Base-by-base conservation (phyloP, 345 rosid species). In the Anastatica hierochuntica region DNA sequence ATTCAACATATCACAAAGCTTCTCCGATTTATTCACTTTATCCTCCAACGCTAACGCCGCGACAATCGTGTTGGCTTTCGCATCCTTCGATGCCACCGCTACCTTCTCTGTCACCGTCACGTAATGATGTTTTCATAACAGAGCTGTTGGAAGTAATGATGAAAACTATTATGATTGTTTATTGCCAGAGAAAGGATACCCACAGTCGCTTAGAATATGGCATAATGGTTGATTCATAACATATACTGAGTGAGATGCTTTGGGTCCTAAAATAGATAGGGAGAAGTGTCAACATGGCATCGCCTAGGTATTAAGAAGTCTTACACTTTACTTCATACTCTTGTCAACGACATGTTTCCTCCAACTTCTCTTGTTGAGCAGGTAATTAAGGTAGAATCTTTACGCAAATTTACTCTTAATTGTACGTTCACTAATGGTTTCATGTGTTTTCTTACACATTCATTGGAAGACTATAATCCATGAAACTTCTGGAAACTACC, bases 401-500 rank as follows among this genome's bases (percentile, higher is more conserved):
- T 31, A 7, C 30, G 4, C 20, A 56, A 56, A 26, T 26, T 45
- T n/a, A 34, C 3, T 21, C 2, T 2, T n/a, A n/a, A n/a, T n/a
- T 21, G 34, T 16, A 10, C 41, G 27, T 49, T 44, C 44, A 13
- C 34, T 49, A 48, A 53, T 48, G 66, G 26, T 53, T 55, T 37
- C 12, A 40, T 30, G 15, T 23, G 57, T 1, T 29, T 50, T 49
- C 16, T 16, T 67, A 60, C 51, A 40, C 20, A 23, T 47, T 18
- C 52, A 72, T 82, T 85, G 95, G 97, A 89, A 73, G 97, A 89
- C 60, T 89, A 64, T 34, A 85, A 89, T 58, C 68, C 83, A 0
- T 89, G 97, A 95, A 85, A 89, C 49, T 89, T 70, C 67, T 89
- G 97, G 97, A 85, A 67, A 73, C 27, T 83, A 53, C 92, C 94